Conservation (phyloP, 768 basidiomycete genomes). For the Glaciozyma martinii region DNA sequence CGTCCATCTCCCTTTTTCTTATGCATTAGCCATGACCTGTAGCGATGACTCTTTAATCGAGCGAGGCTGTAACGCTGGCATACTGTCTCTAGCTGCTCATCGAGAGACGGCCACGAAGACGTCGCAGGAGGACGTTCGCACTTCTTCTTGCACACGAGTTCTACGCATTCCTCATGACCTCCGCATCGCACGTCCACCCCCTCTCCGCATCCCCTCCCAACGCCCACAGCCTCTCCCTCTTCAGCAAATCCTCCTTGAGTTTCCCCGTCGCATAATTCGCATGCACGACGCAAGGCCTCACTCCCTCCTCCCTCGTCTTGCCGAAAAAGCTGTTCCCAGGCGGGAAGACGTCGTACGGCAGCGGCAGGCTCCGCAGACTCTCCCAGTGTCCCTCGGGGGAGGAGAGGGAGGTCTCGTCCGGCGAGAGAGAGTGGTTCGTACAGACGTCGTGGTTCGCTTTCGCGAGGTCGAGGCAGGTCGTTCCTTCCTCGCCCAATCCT, state of each 20-base stretch:
- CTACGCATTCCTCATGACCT: conserved; percentile 14
- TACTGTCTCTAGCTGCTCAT: too few relatives aligned
- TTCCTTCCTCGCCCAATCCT: not conserved
- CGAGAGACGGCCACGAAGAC: too few relatives aligned
- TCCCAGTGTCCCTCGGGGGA: not conserved
- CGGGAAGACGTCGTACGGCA: conserved; percentile 30
- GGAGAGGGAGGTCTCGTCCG: not conserved
- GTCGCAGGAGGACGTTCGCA: too few relatives aligned
- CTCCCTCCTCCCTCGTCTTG: conserved; percentile 20
- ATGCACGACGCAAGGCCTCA: conserved; percentile 29
- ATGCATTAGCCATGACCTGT: too few relatives aligned
- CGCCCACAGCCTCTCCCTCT: conserved; percentile 26
- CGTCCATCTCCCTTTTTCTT: too few relatives aligned
- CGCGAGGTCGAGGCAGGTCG: conserved; percentile 22
- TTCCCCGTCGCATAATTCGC: conserved; percentile 30
- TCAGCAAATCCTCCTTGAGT: conserved; percentile 24
- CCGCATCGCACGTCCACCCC: conserved; percentile 19
- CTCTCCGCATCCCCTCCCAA: conserved; percentile 5
- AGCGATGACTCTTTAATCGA: too few relatives aligned
- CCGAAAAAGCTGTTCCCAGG: conserved; percentile 29
- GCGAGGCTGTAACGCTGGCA: too few relatives aligned
- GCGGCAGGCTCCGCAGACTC: conserved; percentile 10
- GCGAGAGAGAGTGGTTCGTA: conserved; percentile 4
- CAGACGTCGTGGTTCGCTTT: conserved; percentile 5
- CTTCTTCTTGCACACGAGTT: too few relatives aligned